Percentiles rank a stretch among this genome's conserved stretches.
Evolutionary conservation across 2,329 filamentous ascomycete species (phyloP).

Genomic region (Geosmithia flava): DNA sequence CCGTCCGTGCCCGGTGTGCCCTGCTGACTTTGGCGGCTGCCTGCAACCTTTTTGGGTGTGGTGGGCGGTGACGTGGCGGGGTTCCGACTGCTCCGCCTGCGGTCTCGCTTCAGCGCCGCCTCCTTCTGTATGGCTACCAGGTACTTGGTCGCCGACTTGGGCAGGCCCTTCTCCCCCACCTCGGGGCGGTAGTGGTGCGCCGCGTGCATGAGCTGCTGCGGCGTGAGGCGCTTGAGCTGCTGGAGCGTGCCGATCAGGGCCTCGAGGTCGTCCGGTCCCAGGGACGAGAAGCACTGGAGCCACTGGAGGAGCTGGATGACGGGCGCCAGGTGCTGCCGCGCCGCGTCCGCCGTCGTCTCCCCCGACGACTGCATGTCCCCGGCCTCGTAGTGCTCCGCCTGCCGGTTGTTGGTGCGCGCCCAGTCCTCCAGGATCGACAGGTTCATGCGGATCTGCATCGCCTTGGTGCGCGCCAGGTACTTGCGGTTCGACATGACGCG

Average conservation of each 20-base stretch:
- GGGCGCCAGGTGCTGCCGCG: slow-evolving; percentile 74
- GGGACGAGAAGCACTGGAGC: slow-evolving; percentile 93
- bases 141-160: slow-evolving; percentile 81
- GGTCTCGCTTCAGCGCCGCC: slow-evolving; percentile 45
- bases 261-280: slow-evolving; percentile 75
- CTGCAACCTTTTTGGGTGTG: slow-evolving; percentile 13
- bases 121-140: slow-evolving; percentile 71
- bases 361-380: slow-evolving; percentile 77
- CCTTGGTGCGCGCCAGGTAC: slow-evolving; percentile 90
- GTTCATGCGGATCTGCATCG: slow-evolving; percentile 99
- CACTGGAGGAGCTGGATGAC: slow-evolving; percentile 92
- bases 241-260: slow-evolving; percentile 79
- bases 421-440: slow-evolving; percentile 91
- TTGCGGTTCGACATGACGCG: slow-evolving; percentile 93
- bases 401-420: slow-evolving; percentile 84
- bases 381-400: slow-evolving; percentile 90
- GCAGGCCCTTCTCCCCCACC: slow-evolving; percentile 85
- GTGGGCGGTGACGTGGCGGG: slow-evolving; percentile 25
- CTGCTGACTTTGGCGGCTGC: slow-evolving; percentile 21
- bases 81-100: slow-evolving; percentile 33
- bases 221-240: slow-evolving; percentile 73
- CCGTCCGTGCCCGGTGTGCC: slow-evolving; percentile 16
- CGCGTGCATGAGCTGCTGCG: slow-evolving; percentile 81
- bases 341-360: slow-evolving; percentile 75
- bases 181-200: slow-evolving; percentile 90